Evolutionary conservation across 2,329 filamentous ascomycete genomes (phyloP).

Genomic region (Sarocladium strictum): DNA sequence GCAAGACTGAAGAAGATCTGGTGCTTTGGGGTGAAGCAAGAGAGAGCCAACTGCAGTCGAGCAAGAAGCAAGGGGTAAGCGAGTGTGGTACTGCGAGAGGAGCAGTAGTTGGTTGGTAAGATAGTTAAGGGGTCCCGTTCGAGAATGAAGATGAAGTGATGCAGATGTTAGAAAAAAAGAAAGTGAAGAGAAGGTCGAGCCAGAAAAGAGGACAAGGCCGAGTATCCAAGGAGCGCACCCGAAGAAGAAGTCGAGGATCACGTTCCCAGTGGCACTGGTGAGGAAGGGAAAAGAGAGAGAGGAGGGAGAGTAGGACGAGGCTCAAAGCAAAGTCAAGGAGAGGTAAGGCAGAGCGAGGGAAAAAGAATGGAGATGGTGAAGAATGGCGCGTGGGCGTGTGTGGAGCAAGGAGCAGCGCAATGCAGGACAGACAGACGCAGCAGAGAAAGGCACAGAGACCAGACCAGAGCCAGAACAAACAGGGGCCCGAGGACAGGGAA

Average conservation of each 20-base stretch:
- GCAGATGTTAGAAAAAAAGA: not conserved
- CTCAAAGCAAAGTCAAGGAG: not conserved
- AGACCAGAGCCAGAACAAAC: not conserved
- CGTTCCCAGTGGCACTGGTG: conserved; percentile 8
- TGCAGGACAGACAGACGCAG: not conserved
- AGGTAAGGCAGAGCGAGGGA: conserved; percentile 2
- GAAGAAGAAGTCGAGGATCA: conserved; percentile 7
- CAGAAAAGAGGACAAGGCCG: conserved; percentile 5
- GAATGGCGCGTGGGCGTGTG: conserved; percentile 7
- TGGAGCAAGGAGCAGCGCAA: not conserved
- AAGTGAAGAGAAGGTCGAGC: conserved; percentile 8
- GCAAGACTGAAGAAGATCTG: not conserved
- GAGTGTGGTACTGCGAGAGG: not conserved
- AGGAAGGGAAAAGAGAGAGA: conserved; percentile 1
- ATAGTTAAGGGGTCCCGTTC: not conserved
- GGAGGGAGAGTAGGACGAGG: not conserved
- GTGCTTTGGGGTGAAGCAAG: not conserved
- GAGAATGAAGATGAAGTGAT: conserved; percentile 1
- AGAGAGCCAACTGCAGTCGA: not conserved
- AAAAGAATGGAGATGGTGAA: conserved; percentile 9
- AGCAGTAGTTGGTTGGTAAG: not conserved
- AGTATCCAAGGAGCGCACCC: conserved; percentile 7
- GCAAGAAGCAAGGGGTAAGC: conserved; percentile 4
- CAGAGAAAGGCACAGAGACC: not conserved
- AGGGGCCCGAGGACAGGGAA: not conserved